Percentiles rank a stretch among this genome's conserved stretches.
These are phyloP conservation scores for Kwoniella europaea DNA, from an alignment of 768 basidiomycete genomes.

Conservation along the genomic window DNA sequence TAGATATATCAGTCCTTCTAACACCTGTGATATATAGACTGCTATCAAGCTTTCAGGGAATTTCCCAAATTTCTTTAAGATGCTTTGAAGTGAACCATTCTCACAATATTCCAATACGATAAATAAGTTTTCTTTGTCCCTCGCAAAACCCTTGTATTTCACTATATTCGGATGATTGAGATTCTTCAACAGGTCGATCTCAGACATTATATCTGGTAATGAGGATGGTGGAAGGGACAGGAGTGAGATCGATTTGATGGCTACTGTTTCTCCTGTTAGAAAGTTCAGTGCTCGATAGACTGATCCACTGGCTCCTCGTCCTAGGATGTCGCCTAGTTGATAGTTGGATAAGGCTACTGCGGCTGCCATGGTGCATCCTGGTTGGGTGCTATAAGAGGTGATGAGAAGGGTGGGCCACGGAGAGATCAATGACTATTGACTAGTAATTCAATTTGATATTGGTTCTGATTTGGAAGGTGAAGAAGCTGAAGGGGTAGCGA, in stretches of 20 bases:
- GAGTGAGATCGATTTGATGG: slow-evolving; percentile 95
- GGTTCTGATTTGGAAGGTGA: too few relatives aligned
- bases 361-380: slow-evolving; percentile 33
- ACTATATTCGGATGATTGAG: slow-evolving; percentile 96
- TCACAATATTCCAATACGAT: slow-evolving; percentile 98
- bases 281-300: slow-evolving; percentile 91
- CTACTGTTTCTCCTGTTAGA: slow-evolving; percentile 97
- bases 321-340: slow-evolving; percentile 94
- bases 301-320: slow-evolving; percentile 95
- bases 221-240: slow-evolving; percentile 91
- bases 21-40: slow-evolving; percentile 93
- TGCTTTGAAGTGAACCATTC: slow-evolving; percentile 94
- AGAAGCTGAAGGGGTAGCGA: too few relatives aligned
- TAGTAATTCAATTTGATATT: too few relatives aligned
- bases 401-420: background rate
- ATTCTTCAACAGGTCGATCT: slow-evolving; percentile 97
- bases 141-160: slow-evolving; percentile 98
- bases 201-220: slow-evolving; percentile 92
- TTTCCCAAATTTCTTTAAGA: slow-evolving; percentile 96
- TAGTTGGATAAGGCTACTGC: slow-evolving; percentile 47
- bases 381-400: background rate
- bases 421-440: too few relatives aligned
- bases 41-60: slow-evolving; percentile 97
- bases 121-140: slow-evolving; percentile 89
- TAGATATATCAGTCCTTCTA: slow-evolving; percentile 93